Percentiles rank a stretch among this genome's conserved stretches.
These are phyloP conservation scores for Ophiocordyceps australis DNA, from an alignment of 2,329 filamentous ascomycete species.

Conservation along the genomic window DNA sequence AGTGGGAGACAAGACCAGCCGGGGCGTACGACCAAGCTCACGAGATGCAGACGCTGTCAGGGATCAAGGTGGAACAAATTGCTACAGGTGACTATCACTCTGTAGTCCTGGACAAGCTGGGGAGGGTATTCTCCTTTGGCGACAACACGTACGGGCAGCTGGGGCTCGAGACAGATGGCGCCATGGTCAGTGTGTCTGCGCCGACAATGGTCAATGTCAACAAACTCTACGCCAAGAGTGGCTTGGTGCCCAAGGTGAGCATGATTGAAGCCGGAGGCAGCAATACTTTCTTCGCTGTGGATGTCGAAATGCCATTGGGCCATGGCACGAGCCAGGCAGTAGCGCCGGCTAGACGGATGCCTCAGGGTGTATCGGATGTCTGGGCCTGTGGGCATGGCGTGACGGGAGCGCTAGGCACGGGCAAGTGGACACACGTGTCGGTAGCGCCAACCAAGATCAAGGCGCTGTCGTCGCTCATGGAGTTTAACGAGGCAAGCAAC, in stretches of 20 bases:
- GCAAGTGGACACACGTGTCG: slow-evolving; percentile 79
- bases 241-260: slow-evolving; percentile 48
- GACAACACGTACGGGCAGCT: slow-evolving; percentile 87
- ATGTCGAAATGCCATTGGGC: slow-evolving; percentile 38
- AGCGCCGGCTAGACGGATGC: slow-evolving; percentile 14
- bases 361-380: slow-evolving; percentile 34
- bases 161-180: slow-evolving; percentile 53
- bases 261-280: slow-evolving; percentile 68
- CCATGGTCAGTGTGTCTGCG: slow-evolving; percentile 43
- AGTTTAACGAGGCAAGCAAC: slow-evolving; percentile 63
- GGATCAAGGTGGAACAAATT: slow-evolving; percentile 53
- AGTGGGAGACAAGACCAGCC: slow-evolving; percentile 57
- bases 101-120: slow-evolving; percentile 55
- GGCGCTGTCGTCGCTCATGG: slow-evolving; percentile 62
- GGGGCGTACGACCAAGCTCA: slow-evolving; percentile 71
- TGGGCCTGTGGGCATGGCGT: slow-evolving; percentile 83
- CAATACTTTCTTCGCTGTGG: slow-evolving; percentile 77
- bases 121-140: slow-evolving; percentile 71
- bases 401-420: slow-evolving; percentile 65
- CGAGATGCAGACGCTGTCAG: slow-evolving; percentile 54
- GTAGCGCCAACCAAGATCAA: slow-evolving; percentile 64
- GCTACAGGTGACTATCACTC: slow-evolving; percentile 81
- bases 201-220: slow-evolving; percentile 55
- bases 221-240: slow-evolving; percentile 52
- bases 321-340: slow-evolving; percentile 3